Evolutionary conservation across 768 basidiomycete genomes (phyloP).

Genomic region (Candolleomyces aberdarensis): DNA sequence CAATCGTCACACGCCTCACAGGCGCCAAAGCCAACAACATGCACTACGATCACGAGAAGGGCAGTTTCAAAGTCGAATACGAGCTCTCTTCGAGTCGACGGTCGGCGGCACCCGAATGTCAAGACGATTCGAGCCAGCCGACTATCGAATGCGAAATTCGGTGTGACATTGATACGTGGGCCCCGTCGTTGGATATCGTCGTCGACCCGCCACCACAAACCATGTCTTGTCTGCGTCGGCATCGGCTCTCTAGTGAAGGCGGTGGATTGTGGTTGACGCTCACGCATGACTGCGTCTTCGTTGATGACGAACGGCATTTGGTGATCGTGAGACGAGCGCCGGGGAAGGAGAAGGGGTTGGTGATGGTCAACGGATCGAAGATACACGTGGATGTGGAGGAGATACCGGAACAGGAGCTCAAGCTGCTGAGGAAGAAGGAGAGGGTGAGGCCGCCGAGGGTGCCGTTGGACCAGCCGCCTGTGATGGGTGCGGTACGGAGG

Average conservation of each 20-base stretch:
- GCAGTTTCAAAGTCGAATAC: slow-evolving; percentile 81
- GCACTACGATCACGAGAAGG: slow-evolving; percentile 86
- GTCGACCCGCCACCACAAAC: slow-evolving; percentile 89
- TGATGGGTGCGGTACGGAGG: slow-evolving; percentile 65
- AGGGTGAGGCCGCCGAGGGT: slow-evolving; percentile 81
- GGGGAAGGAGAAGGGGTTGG: slow-evolving; percentile 73
- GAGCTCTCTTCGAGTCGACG: slow-evolving; percentile 58
- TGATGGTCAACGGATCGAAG: slow-evolving; percentile 88
- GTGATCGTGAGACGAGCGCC: slow-evolving; percentile 75
- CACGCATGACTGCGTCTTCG: slow-evolving; percentile 77
- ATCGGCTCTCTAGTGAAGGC: slow-evolving; percentile 80
- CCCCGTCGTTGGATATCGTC: slow-evolving; percentile 76
- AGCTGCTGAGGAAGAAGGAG: slow-evolving; percentile 78
- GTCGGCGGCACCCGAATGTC: slow-evolving; percentile 21
- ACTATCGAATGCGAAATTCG: slow-evolving; percentile 86
- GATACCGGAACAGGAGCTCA: slow-evolving; percentile 81
- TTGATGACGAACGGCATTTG: slow-evolving; percentile 72
- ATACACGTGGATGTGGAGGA: slow-evolving; percentile 87
- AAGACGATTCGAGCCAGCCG: slow-evolving; percentile 34
- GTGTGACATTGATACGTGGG: slow-evolving; percentile 92
- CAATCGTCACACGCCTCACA: slow-evolving; percentile 79
- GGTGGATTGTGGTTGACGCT: slow-evolving; percentile 95
- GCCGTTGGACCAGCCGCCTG: slow-evolving; percentile 91
- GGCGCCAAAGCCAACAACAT: slow-evolving; percentile 73
- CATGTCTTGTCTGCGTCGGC: slow-evolving; percentile 80